phyloP scores from a whole-genome alignment of 148 eudicot species.

The Dianthus caryophyllus region DNA sequence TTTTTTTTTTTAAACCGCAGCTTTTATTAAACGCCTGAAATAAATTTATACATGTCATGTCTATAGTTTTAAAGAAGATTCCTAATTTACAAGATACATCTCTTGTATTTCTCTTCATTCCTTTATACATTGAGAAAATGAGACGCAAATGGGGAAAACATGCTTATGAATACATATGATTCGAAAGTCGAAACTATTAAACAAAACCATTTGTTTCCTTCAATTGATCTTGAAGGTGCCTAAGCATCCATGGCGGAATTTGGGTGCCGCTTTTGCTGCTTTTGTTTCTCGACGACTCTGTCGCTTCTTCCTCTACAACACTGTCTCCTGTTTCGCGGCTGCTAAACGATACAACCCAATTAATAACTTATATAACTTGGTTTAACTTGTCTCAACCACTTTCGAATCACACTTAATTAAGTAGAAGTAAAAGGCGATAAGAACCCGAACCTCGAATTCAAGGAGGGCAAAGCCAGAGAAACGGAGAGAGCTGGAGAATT shows the following conservation, averaged over 20 bases:
- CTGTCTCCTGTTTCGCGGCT: constrained; percentile 17
- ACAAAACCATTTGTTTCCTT: neutral
- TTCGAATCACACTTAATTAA: no score
- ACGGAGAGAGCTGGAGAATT: constrained; percentile 27
- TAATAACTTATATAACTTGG: no score
- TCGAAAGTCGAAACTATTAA: neutral
- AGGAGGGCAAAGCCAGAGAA: constrained; percentile 31
- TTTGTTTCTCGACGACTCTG: constrained; percentile 9
- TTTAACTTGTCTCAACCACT: no score
- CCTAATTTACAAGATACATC: neutral
- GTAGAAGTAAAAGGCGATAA: neutral
- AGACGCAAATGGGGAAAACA: neutral
- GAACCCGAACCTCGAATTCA: constrained; percentile 33
- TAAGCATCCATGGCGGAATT: constrained; percentile 41
- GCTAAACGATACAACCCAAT: neutral
- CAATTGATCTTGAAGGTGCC: constrained; percentile 23
- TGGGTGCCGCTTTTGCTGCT: constrained; percentile 1
- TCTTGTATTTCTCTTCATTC: neutral
- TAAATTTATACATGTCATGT: no score
- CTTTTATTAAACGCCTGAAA: no score
- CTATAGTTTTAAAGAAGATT: no score
- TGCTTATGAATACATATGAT: neutral
- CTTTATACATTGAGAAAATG: neutral
- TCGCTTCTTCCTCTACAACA: constrained; percentile 28
- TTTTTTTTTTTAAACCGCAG: no score